Conservation (phyloP, 257 asterid genomes). For the Avicennia marina region DNA sequence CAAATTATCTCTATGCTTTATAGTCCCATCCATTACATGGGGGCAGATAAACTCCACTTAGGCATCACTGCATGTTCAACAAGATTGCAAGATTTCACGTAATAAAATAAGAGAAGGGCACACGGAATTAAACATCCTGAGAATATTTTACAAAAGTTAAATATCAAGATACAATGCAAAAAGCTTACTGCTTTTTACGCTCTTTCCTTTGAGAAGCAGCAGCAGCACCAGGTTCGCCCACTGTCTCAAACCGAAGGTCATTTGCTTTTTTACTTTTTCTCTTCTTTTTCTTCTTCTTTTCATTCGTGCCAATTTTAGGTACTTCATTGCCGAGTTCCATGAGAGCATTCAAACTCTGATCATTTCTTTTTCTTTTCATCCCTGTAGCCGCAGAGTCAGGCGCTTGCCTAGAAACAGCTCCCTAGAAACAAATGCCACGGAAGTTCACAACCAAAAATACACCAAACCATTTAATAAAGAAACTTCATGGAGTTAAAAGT, state of each 20-base stretch:
- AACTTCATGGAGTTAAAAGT: not conserved
- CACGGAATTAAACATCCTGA: not conserved
- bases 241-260: constrained; percentile 72
- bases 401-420: constrained; percentile 27
- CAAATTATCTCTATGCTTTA: not conserved
- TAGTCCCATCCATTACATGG: not conserved
- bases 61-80: too few relatives aligned
- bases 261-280: constrained; percentile 47
- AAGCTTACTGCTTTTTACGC: constrained; percentile 76
- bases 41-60: not conserved
- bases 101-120: not conserved
- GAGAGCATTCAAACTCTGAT: constrained; percentile 19
- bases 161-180: not conserved
- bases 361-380: constrained; percentile 41
- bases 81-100: not conserved
- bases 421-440: constrained; percentile 32
- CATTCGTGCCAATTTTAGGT: constrained; percentile 21
- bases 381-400: constrained; percentile 23
- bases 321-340: constrained; percentile 19
- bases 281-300: constrained; percentile 56
- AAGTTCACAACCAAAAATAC: constrained; percentile 4
- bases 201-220: constrained; percentile 69
- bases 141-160: not conserved
- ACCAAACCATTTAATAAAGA: not conserved
- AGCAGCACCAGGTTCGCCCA: constrained; percentile 31